These are phyloP conservation scores for Fusarium concolor DNA, from an alignment of 2,329 filamentous ascomycete genomes.

Conservation along the genomic window DNA sequence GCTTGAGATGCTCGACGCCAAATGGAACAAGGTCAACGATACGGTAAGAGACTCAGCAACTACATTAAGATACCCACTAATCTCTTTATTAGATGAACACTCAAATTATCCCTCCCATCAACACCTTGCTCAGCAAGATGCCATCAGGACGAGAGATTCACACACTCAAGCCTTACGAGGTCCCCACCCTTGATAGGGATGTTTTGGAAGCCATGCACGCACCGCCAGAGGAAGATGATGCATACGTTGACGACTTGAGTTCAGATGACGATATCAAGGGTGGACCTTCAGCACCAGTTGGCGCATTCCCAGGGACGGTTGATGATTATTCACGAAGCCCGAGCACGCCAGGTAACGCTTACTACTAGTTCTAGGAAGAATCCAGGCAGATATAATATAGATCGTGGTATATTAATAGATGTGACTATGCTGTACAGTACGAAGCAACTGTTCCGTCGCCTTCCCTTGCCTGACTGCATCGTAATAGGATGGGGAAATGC, in stretches of 20 bases:
- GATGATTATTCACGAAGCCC: conserved; percentile 52
- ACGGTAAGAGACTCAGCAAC: conserved; percentile 67
- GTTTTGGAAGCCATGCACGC: conserved; percentile 71
- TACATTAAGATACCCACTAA: conserved; percentile 4
- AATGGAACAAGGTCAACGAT: conserved; percentile 95
- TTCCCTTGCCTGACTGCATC: neutral
- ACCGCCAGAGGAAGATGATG: conserved; percentile 51
- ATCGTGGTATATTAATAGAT: neutral
- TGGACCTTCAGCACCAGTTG: conserved; percentile 49
- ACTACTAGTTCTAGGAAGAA: conserved; percentile 49
- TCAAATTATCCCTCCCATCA: conserved; percentile 77
- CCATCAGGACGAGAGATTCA: conserved; percentile 92
- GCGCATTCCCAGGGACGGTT: conserved; percentile 63
- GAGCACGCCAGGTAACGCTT: conserved; percentile 51
- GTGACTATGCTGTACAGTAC: neutral
- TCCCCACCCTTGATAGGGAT: conserved; percentile 72
- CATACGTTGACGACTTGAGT: conserved; percentile 51
- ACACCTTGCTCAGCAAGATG: conserved; percentile 79
- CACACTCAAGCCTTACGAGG: conserved; percentile 73
- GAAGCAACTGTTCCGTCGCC: neutral
- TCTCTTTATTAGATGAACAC: conserved; percentile 74
- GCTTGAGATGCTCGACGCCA: conserved; percentile 85
- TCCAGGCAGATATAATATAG: neutral
- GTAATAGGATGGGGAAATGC: neutral
- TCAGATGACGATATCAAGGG: conserved; percentile 54